Conservation (phyloP, 257 asterid species). For the Eucommia ulmoides region DNA sequence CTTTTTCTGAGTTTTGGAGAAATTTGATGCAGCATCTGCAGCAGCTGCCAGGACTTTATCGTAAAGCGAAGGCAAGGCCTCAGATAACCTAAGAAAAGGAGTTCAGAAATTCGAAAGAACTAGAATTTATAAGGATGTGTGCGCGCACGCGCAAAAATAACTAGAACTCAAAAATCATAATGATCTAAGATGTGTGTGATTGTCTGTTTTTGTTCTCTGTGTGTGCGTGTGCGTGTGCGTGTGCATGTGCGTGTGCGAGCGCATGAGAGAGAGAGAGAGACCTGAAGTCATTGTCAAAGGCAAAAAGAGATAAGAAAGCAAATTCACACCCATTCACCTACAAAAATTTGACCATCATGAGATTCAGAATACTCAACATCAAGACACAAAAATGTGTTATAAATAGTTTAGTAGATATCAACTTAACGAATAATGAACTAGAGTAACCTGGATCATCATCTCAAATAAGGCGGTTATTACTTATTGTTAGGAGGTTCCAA, state of each 20-base stretch:
- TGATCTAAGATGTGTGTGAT: too few relatives aligned
- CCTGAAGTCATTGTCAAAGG: constrained; percentile 75
- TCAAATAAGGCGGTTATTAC: neutral
- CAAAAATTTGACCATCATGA: constrained; percentile 11
- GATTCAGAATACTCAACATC: constrained; percentile 3
- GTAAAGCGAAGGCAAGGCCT: constrained; percentile 57
- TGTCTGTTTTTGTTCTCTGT: too few relatives aligned
- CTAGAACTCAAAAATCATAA: too few relatives aligned
- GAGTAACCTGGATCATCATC: neutral
- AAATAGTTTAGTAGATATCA: neutral
- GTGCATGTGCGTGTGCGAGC: constrained; percentile 1
- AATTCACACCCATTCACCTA: constrained; percentile 80
- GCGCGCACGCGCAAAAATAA: too few relatives aligned
- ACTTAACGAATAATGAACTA: neutral
- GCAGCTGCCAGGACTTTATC: constrained; percentile 63
- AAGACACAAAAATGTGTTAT: constrained; percentile 6
- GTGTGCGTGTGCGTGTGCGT: neutral
- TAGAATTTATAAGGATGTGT: too few relatives aligned
- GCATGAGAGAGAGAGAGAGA: constrained; percentile 18
- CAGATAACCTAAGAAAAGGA: constrained; percentile 36
- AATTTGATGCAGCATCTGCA: constrained; percentile 39
- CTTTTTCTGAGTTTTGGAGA: constrained; percentile 38
- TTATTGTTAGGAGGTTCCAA: neutral
- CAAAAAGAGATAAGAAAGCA: constrained; percentile 62
- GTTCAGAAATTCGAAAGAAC: neutral